A percentile compares a stretch with the other conserved stretches of the same genome.
Conservation (phyloP, 352 stramenopile genomes). For the Globisporangium okanoganense region DNA sequence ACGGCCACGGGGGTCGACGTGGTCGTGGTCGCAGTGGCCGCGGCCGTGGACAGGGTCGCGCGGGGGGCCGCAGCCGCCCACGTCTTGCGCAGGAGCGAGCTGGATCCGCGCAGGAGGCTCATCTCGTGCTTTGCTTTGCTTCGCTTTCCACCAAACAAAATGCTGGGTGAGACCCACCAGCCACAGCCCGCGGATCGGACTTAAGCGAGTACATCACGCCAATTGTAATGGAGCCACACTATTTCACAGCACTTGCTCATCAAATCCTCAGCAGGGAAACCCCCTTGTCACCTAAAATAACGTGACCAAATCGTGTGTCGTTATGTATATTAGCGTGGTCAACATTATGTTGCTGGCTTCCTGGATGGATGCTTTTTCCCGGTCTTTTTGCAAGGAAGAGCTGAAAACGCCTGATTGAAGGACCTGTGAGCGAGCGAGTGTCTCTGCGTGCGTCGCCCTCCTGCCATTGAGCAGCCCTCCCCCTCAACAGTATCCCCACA, state of each 20-base stretch:
- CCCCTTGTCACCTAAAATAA: too few relatives aligned
- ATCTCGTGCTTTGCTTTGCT: conserved; percentile 3
- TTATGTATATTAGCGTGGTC: too few relatives aligned
- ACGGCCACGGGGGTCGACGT: conserved; percentile 3
- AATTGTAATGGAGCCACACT: not conserved
- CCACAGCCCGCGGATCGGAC: not conserved
- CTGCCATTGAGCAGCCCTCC: not conserved
- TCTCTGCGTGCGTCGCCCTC: not conserved
- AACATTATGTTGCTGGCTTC: too few relatives aligned
- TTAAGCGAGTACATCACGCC: not conserved
- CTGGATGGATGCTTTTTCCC: conserved; percentile 3
- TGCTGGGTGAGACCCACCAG: not conserved
- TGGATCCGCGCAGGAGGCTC: conserved; percentile 32
- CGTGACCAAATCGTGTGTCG: not conserved
- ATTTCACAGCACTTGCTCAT: too few relatives aligned
- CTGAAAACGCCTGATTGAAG: not conserved
- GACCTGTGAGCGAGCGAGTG: not conserved
- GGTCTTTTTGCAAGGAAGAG: not conserved
- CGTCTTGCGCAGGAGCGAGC: conserved; percentile 17
- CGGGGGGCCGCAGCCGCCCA: conserved; percentile 12
- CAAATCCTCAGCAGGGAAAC: too few relatives aligned
- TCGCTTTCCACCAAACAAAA: conserved; percentile 6
- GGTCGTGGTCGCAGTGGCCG: not conserved
- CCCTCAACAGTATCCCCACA: not conserved
- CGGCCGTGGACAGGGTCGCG: conserved; percentile 11